Base-by-base conservation (phyloP, 2,329 filamentous ascomycete genomes). In the Chalaropsis ovoidea region DNA sequence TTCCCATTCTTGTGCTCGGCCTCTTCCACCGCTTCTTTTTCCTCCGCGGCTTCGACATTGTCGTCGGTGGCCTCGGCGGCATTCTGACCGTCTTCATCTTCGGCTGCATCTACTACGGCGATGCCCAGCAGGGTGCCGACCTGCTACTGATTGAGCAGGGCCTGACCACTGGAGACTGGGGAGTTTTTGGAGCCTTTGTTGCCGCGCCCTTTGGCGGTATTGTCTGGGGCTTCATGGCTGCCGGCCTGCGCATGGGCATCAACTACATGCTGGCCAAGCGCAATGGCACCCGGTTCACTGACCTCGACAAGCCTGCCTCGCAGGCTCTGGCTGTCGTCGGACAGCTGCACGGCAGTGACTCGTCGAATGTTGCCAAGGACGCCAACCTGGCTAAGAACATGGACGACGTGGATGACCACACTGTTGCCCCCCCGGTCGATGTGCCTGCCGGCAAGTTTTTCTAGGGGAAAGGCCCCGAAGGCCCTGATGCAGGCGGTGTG, bases 41-140 rank as follows among this genome's bases (percentile, higher is more conserved):
- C 79, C 90, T 88, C 85, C 83, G 85, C 54, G 89, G 89, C 17
- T 88, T 90, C 71, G 89, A 94, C 74, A 88, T 93, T 35, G 83
- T 94, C 17, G 81, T 87, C 39, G 89, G 88, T 65, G 87, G 88
- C 0, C 78, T 93, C 0, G 89, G 89, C 10, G 89, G 89, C 19
- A 84, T 94, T 64, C 74, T 94, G 24, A 86, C 86, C 11, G 87
- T 94, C 68, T 94, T 92, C 77, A 80, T 93, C 71, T 94, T 92
- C 70, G 89, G 89, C 3, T 79, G 86, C 15, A 82, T 90, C 68
- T 94, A 92, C 77, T 92, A 88, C 72, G 87, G 86, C 60, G 81
- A 85, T 71, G 85, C 82, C 1, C 72, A 79, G 64, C 71, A 79
- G 6, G 89, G 87, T 4, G 86, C 80, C 0, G 79, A 86, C 67